Conservation (phyloP, 768 basidiomycete species). For the Amanita exitialis region DNA sequence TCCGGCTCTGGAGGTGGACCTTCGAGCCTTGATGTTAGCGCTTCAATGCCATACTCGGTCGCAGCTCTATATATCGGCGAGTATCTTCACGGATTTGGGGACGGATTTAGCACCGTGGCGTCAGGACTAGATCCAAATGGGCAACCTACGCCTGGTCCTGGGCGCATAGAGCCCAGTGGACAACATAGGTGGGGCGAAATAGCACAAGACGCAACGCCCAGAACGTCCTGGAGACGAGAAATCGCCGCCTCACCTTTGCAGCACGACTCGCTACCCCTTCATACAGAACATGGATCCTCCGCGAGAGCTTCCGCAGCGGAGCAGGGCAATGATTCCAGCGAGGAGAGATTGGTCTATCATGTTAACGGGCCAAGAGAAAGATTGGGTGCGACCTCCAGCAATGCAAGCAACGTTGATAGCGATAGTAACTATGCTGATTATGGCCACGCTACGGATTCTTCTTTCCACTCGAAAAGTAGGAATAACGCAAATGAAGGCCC, state of each 20-base stretch:
- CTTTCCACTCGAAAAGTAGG: neutral
- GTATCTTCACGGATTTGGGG: constrained; percentile 17
- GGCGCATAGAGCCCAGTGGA: neutral
- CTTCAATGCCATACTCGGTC: constrained; percentile 14
- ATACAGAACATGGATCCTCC: neutral
- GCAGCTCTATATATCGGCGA: constrained; percentile 15
- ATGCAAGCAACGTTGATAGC: neutral
- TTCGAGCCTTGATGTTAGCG: neutral
- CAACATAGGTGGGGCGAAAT: neutral
- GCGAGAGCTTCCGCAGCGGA: neutral
- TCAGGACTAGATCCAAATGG: neutral
- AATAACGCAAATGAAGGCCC: neutral
- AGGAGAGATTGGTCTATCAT: constrained; percentile 4
- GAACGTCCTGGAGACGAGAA: neutral
- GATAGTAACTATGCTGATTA: neutral
- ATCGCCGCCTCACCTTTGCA: neutral
- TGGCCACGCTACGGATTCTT: neutral
- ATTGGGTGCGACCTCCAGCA: neutral
- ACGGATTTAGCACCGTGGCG: constrained; percentile 12
- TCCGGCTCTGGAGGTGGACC: neutral
- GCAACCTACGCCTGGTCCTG: neutral
- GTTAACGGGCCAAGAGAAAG: neutral
- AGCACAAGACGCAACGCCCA: neutral
- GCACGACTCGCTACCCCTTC: neutral
- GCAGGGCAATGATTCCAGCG: neutral